Conservation (phyloP, 768 basidiomycete species). For the Boletus patriciae region DNA sequence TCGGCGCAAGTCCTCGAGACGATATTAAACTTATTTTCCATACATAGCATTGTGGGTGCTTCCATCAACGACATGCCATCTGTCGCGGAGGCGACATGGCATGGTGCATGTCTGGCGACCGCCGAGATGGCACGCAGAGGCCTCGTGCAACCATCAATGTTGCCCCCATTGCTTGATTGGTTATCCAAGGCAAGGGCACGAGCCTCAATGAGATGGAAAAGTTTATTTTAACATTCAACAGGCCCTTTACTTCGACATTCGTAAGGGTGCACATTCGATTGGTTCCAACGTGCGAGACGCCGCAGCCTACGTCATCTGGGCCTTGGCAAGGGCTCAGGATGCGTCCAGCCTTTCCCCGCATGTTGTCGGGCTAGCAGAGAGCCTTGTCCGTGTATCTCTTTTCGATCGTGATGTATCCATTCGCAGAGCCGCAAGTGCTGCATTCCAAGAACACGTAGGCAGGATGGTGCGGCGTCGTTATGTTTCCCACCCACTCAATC, state of each 20-base stretch:
- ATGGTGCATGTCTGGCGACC: slow-evolving; percentile 88
- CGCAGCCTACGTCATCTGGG: slow-evolving; percentile 93
- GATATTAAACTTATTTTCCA: slow-evolving; percentile 70
- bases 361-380: slow-evolving; percentile 62
- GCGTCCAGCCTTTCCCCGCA: slow-evolving; percentile 57
- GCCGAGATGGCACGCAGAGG: slow-evolving; percentile 90
- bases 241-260: slow-evolving; percentile 91
- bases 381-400: slow-evolving; percentile 75
- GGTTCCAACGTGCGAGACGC: slow-evolving; percentile 95
- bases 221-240: slow-evolving; percentile 33
- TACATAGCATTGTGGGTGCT: slow-evolving; percentile 66
- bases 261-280: slow-evolving; percentile 89
- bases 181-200: slow-evolving; percentile 62
- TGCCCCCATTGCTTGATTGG: slow-evolving; percentile 74
- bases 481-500: slow-evolving; percentile 2
- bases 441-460: slow-evolving; percentile 96
- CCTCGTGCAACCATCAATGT: slow-evolving; percentile 55
- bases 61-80: slow-evolving; percentile 70
- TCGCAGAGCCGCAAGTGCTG: slow-evolving; percentile 92
- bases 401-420: slow-evolving; percentile 96
- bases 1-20: slow-evolving; percentile 80
- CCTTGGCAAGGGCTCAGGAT: slow-evolving; percentile 79
- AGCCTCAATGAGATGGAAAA: slow-evolving; percentile 9
- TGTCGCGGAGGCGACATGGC: slow-evolving; percentile 87
- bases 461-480: slow-evolving; percentile 63